These are phyloP conservation scores for Brassica balearica DNA, from an alignment of 441 rosid genomes.

Conservation along the genomic window DNA sequence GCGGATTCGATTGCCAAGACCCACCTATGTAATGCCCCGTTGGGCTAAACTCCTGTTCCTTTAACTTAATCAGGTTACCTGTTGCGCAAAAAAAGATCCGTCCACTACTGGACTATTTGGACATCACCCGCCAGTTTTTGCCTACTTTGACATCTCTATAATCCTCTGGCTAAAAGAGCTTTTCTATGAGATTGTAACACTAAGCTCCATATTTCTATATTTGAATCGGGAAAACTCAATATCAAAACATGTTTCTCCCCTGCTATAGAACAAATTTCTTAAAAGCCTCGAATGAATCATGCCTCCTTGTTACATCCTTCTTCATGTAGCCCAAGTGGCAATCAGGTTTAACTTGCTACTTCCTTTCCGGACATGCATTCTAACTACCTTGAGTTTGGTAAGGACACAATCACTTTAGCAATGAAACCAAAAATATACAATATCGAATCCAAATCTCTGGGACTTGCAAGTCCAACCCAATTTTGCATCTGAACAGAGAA, in stretches of 20 bases:
- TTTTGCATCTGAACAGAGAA: neutral
- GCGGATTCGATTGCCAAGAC: too few species aligned
- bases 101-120: neutral
- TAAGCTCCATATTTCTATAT: neutral
- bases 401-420: neutral
- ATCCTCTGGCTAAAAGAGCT: neutral
- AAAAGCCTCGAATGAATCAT: slow-evolving; percentile 91
- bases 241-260: slow-evolving; percentile 66
- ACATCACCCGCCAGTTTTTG: neutral
- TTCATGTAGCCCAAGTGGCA: slow-evolving; percentile 96
- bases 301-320: slow-evolving; percentile 91
- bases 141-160: neutral
- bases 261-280: slow-evolving; percentile 89
- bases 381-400: neutral
- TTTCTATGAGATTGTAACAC: neutral
- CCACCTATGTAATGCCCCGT: too few species aligned
- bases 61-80: too few species aligned
- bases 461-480: neutral
- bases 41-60: too few species aligned
- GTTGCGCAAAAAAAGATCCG: neutral
- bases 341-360: slow-evolving; percentile 51
- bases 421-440: neutral
- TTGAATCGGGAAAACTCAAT: slow-evolving; percentile 8
- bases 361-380: neutral
- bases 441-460: neutral